Evolutionary conservation across 331 rosid species (phyloP).

Genomic region (Telfairia occidentalis): DNA sequence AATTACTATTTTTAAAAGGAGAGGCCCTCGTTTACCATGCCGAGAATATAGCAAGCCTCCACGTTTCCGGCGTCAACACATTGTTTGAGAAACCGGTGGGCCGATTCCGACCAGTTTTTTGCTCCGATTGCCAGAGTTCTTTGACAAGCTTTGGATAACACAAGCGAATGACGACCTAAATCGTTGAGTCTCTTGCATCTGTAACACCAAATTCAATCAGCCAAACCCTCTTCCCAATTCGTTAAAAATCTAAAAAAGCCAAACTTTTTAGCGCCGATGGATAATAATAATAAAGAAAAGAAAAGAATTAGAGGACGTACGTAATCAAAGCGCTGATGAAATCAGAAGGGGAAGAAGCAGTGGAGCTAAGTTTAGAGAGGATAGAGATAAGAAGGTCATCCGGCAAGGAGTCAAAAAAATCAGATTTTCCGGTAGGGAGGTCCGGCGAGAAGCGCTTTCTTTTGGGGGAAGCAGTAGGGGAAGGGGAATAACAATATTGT

Average conservation of each 20-base stretch:
- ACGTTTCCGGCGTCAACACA: constrained; percentile 86
- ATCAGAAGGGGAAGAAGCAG: constrained; percentile 51
- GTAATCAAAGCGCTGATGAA: constrained; percentile 46
- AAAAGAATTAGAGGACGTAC: constrained; percentile 13
- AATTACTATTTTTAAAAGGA: background rate
- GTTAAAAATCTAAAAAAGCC: no score
- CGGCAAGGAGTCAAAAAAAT: constrained; percentile 57
- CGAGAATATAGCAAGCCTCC: constrained; percentile 76
- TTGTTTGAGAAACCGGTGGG: constrained; percentile 60
- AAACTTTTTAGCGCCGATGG: background rate
- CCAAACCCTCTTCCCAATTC: no score
- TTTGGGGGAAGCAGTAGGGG: background rate
- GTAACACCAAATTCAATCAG: constrained; percentile 10
- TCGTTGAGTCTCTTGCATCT: constrained; percentile 71
- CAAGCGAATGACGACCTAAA: constrained; percentile 47
- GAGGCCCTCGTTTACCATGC: constrained; percentile 51
- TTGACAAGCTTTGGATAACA: constrained; percentile 49
- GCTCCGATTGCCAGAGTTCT: constrained; percentile 35
- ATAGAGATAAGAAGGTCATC: constrained; percentile 73
- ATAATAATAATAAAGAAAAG: background rate
- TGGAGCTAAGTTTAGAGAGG: constrained; percentile 50
- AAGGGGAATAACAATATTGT: background rate
- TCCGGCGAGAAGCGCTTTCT: background rate
- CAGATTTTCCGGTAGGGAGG: background rate
- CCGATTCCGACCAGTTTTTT: constrained; percentile 66